A percentile compares a stretch with the other conserved stretches of the same genome.
phyloP scores from a whole-genome alignment of 2,329 filamentous ascomycete genomes.

The Whalleya microplaca region DNA sequence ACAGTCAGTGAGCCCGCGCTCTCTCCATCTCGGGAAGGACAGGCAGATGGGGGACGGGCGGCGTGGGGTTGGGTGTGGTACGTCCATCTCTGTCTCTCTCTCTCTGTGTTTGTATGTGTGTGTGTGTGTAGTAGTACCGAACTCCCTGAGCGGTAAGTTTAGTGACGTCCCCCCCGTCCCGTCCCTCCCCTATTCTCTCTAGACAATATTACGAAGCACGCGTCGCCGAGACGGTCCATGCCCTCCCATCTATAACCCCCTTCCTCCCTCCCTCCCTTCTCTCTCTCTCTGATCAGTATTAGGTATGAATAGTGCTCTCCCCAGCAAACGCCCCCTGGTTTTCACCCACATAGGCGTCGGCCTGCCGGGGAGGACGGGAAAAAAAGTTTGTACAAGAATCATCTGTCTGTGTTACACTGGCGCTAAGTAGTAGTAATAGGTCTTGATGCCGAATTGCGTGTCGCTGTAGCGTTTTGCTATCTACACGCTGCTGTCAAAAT shows the following conservation, averaged over 20 bases:
- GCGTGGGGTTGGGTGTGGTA: no score
- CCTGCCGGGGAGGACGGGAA: no score
- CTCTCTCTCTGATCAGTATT: constrained; percentile 1
- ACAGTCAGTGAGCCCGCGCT: no score
- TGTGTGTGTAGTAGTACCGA: no score
- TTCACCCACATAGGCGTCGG: neutral
- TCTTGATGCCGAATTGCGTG: neutral
- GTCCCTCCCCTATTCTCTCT: constrained; percentile 1
- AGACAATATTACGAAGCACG: constrained; percentile 21
- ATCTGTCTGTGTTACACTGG: constrained; percentile 1
- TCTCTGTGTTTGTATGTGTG: no score
- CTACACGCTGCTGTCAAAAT: neutral
- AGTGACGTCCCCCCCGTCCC: constrained; percentile 2
- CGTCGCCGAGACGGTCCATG: constrained; percentile 7
- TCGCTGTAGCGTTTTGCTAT: neutral
- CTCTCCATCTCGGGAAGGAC: no score
- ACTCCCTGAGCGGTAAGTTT: no score
- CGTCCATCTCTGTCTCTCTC: no score
- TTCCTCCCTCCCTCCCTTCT: constrained; percentile 1
- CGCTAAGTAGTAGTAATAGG: no score
- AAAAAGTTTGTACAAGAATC: constrained; percentile 19
- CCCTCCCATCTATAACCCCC: constrained; percentile 16
- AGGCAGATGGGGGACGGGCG: no score
- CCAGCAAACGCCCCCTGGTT: neutral
- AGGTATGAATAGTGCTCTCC: no score